Evolutionary conservation across 257 asterid genomes (phyloP), one percentile per base, ranked within the genome.

Genomic region (Solanum piurae): DNA sequence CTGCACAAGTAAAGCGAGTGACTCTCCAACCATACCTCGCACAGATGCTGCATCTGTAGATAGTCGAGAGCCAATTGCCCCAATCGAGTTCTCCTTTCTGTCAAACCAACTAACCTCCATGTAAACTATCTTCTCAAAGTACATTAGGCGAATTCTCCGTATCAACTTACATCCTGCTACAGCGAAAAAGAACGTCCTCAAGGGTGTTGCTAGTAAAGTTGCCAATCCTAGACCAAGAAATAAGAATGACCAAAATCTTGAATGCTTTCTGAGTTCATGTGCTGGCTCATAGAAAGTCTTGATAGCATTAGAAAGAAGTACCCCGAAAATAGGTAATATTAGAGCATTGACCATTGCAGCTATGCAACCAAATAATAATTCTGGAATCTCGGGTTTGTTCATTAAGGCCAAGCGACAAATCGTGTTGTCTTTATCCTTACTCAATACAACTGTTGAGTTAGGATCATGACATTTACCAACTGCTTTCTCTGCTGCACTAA

Each of bases 1-100:
- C 88, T 96, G 99, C 52, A 96, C 96, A 90, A 96, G 9, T 88
- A 95, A 98, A 8, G 98, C 98, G 27, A 96, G 92, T 31, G 99
- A 95, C 86, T 96, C 99, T 38, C 99, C 98, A 34, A 96, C 96
- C 66, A 96, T 88, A 37, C 96, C 98, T 31, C 98, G 97, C 88
- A 92, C 72, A 90, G 38, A 74, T 92, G 88, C 93, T 31, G 91
- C 94, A 76, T 94, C 96, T 23, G 91, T 44, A 20, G 96, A 90
- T 11, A 94, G 93, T 2, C 93, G 87, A 5, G 89, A 76, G 4
- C 95, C 89, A 33, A 93, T 85, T 6, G 88, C 73, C 25, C 84
- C 83, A 34, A 62, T 23, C 4, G 82, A 72, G 88, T 86, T 86
- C 84, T 86, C 88, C 60, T 73, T 64, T 31, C 83, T 79, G 12